phyloP scores from a whole-genome alignment of 2,329 filamentous ascomycete genomes.

The Venturia pyrina region DNA sequence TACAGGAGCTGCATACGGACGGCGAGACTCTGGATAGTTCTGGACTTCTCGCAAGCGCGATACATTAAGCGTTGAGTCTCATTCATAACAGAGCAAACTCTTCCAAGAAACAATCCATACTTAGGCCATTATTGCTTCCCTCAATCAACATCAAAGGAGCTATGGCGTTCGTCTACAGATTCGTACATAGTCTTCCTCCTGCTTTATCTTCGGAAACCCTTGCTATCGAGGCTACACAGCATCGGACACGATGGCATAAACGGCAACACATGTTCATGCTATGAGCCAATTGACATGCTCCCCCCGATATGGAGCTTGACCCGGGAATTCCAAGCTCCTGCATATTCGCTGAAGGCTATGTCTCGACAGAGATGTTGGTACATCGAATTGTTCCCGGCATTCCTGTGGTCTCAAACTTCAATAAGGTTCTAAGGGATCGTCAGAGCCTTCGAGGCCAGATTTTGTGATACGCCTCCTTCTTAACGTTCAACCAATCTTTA shows the following conservation, averaged over 20 bases:
- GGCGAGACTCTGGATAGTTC: background rate
- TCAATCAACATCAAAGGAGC: background rate
- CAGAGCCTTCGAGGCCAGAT: background rate
- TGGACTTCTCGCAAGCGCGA: background rate
- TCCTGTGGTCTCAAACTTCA: background rate
- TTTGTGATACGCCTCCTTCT: background rate
- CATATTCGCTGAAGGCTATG: background rate
- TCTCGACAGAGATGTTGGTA: background rate
- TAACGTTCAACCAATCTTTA: background rate
- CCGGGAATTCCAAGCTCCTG: background rate
- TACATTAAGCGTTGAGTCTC: background rate
- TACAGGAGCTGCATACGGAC: background rate
- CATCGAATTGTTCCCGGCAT: background rate
- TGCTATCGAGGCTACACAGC: background rate
- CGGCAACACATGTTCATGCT: background rate
- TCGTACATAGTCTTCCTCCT: background rate
- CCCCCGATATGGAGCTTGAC: background rate
- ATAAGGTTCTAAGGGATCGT: background rate
- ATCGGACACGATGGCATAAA: background rate
- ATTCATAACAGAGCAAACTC: background rate
- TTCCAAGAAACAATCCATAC: background rate
- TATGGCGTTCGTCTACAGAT: background rate
- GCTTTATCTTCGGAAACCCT: background rate
- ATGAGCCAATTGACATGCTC: background rate
- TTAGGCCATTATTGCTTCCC: background rate